Evolutionary conservation across 306 rosid genomes (phyloP).

Genomic region (Begonia fuchsioides): DNA sequence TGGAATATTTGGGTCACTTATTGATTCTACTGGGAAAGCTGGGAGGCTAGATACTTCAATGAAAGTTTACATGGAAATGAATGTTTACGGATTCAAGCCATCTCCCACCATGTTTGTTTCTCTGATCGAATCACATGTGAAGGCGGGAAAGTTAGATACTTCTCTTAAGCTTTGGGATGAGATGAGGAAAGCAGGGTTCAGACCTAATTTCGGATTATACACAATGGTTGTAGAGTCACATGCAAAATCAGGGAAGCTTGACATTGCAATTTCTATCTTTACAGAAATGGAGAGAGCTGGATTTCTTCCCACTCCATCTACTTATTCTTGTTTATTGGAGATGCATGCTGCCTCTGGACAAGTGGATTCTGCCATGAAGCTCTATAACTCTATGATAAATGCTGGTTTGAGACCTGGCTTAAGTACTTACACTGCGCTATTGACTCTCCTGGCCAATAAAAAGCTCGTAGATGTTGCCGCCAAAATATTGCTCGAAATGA

Average conservation of each 20-base stretch:
- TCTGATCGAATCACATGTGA: conserved; percentile 73
- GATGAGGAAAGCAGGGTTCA: conserved; percentile 77
- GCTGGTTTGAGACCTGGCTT: conserved; percentile 80
- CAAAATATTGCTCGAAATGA: conserved; percentile 85
- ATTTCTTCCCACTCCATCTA: conserved; percentile 86
- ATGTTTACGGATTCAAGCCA: conserved; percentile 55
- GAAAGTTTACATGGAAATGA: conserved; percentile 88
- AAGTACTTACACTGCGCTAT: conserved; percentile 67
- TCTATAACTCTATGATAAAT: conserved; percentile 83
- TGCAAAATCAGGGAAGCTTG: conserved; percentile 92
- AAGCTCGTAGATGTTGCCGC: conserved; percentile 68
- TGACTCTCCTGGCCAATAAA: conserved; percentile 74
- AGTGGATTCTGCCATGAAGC: conserved; percentile 82
- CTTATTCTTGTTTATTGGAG: conserved; percentile 78
- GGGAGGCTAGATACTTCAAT: conserved; percentile 75
- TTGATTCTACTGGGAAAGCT: conserved; percentile 93
- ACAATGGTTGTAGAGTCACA: conserved; percentile 77
- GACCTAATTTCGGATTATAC: conserved; percentile 91
- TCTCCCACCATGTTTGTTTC: conserved; percentile 60
- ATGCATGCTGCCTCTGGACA: conserved; percentile 89
- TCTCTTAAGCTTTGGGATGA: conserved; percentile 84
- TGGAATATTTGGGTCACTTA: conserved; percentile 48
- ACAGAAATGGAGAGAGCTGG: conserved; percentile 95
- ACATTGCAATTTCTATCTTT: conserved; percentile 72
- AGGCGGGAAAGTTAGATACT: conserved; percentile 86